Conservation (phyloP, 2,329 filamentous ascomycete genomes). For the Alternaria arborescens region DNA sequence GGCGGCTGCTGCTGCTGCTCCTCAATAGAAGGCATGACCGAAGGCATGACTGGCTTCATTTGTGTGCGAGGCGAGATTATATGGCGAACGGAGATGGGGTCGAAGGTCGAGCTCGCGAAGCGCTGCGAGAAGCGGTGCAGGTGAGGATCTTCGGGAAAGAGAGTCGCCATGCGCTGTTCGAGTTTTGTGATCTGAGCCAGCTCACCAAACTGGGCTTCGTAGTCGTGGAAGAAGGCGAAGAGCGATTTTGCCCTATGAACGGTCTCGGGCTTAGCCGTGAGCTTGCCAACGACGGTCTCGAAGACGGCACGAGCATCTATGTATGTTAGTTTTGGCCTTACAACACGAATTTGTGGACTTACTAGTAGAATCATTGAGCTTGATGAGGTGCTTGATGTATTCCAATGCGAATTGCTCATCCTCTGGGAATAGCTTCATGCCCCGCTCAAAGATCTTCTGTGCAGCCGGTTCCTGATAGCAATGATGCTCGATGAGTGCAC, state of each 20-base stretch:
- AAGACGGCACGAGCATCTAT: slow-evolving; percentile 93
- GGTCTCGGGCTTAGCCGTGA: slow-evolving; percentile 79
- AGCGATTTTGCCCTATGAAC: slow-evolving; percentile 81
- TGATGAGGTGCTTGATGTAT: slow-evolving; percentile 93
- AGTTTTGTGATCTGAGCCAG: slow-evolving; percentile 88
- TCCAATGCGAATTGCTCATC: slow-evolving; percentile 94
- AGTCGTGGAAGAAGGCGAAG: slow-evolving; percentile 92
- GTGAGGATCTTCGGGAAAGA: slow-evolving; percentile 88
- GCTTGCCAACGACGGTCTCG: slow-evolving; percentile 86
- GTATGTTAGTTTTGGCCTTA: slow-evolving; percentile 17
- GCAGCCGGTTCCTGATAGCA: slow-evolving; percentile 95
- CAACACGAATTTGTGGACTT: slow-evolving; percentile 51
- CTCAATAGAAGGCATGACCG: slow-evolving; percentile 27
- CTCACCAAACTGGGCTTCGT: slow-evolving; percentile 94
- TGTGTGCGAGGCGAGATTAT: slow-evolving; percentile 85
- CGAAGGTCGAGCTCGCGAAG: slow-evolving; percentile 73
- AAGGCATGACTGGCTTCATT: slow-evolving; percentile 62
- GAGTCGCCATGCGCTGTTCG: slow-evolving; percentile 88
- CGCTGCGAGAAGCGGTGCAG: slow-evolving; percentile 79
- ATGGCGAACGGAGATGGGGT: slow-evolving; percentile 81
- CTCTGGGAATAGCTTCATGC: slow-evolving; percentile 90
- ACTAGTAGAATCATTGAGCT: slow-evolving; percentile 93
- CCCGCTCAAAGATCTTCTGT: slow-evolving; percentile 94
- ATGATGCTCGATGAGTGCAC: slow-evolving; percentile 90
- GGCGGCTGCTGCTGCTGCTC: slow-evolving; percentile 14